Base-by-base conservation (phyloP, 177 flowering plant species). In the Telopea speciosissima region DNA sequence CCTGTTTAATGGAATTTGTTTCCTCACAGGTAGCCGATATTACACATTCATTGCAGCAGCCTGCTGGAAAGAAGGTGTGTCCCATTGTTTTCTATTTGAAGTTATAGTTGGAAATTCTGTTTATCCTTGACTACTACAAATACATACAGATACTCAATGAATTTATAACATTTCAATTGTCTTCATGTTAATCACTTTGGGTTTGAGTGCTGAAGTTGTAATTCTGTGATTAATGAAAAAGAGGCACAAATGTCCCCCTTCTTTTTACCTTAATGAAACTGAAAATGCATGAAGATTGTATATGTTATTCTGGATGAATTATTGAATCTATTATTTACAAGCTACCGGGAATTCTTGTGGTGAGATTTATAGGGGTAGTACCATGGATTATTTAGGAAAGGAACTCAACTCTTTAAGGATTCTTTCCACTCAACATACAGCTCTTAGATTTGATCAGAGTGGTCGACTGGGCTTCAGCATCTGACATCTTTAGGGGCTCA, bases 1-100 rank as follows among this genome's bases (percentile, higher is more conserved):
- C 44, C 60, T 19, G 22, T 62, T 49, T 66, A 22, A 61, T 24
- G 12, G 62, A 70, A 62, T 33, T 24, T 54, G 21, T 67, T 68
- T 67, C 54, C 24, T 26, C 70, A n/a, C 88, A 92, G 98, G 98
- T 93, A 12, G 99, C 99, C 80, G 99, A 95, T 83, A 72, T 95
- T 59, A 95, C 97, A 24, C 99, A 95, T 79, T 83, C 99, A 74
- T 79, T 95, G 62, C 99, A 93, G 78, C 99, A 95, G 77, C 99
- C 99, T 78, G 97, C 99, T 10, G 99, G 99, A 61, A 88, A 67
- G 79, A 87, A 92, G 96, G 98, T 86, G 22, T 28, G 75, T 3
- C 36, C 64, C 13, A 62, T n/a, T n/a, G 21, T 69, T 59, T 67
- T 61, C 45, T 62, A 24, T 69, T 65, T 74, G 12, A 45, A 36